Percentiles rank a stretch among this genome's conserved stretches.
Evolutionary conservation across 1,139 yeast genomes (phyloP).

Genomic region (Tardiomyces digboiensis): DNA sequence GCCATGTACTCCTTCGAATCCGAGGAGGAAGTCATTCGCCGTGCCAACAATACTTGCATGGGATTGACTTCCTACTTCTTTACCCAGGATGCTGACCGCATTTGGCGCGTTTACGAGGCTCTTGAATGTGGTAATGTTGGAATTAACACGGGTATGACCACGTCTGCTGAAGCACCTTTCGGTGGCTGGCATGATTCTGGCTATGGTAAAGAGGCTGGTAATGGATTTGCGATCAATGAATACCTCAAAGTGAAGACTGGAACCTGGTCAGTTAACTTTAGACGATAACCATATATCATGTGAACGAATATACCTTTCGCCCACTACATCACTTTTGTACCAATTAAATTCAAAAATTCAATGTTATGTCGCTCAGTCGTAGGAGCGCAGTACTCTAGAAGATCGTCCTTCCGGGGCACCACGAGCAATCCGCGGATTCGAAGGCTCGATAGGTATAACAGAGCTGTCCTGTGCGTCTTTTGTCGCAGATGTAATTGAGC

Average conservation of each 20-base stretch:
- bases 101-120: constrained; percentile 51
- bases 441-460: too few species aligned
- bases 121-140: constrained; percentile 57
- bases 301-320: too few species aligned
- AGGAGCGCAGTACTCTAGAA: too few species aligned
- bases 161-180: constrained; percentile 52
- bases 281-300: too few species aligned
- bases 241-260: constrained; percentile 39
- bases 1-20: constrained; percentile 63
- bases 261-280: background rate
- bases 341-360: too few species aligned
- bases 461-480: too few species aligned
- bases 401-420: too few species aligned
- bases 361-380: too few species aligned
- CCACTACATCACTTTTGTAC: too few species aligned
- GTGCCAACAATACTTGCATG: constrained; percentile 78
- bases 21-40: constrained; percentile 58
- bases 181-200: constrained; percentile 60
- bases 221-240: constrained; percentile 51
- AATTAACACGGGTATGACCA: constrained; percentile 48
- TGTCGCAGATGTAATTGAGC: too few species aligned
- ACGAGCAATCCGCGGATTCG: too few species aligned
- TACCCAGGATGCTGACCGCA: constrained; percentile 44
- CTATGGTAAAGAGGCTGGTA: constrained; percentile 53
- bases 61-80: constrained; percentile 74